Evolutionary conservation across 257 asterid species (phyloP), one percentile per base, ranked within the genome.

Genomic region (Cinchona pubescens): DNA sequence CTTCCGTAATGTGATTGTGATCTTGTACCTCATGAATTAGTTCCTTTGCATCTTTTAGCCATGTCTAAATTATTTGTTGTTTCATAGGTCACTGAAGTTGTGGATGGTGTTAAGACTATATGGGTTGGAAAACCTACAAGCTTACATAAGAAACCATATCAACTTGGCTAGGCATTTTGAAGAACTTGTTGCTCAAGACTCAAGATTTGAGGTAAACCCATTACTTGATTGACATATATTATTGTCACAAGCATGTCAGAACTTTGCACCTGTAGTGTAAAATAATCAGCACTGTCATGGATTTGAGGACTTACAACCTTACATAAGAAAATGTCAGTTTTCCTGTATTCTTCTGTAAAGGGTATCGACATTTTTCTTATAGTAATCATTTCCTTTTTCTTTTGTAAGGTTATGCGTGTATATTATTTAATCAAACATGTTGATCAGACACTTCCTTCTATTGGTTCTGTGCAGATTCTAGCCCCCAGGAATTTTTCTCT

Each of bases 41-140:
- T 75, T 65, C 55, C 66, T 42, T 65, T 45, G 58, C 45, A 66
- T 42, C 64, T 56, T 59, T 56, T 66, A 45, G 59, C 63, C 49
- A 13, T 74, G 53, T 68, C 75, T 73, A 40, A 81, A 51, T 42
- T 63, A n/a, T n/a, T 59, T 48, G 23, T 23, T 76, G 42, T 81
- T 48, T 53, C 58, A 83, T 89, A 94, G 97, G 82, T 92, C 99
- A 75, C 87, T 94, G 83, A 94, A 94, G 83, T 84, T 94, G 59
- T 94, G 97, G 97, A 88, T 94, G 96, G 99, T 94, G 71, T 82
- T 94, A 75, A 85, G 97, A 86, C 91, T 94, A 48, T 94, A 94
- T 68, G 99, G 99, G 75, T 43, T 92, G 87, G 97, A 92, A 67
- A 90, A 90, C 74, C 82, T 94, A 86, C 97, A 86, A 82, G 88